Evolutionary conservation across 495 filamentous ascomycete genomes (phyloP), one percentile per base, ranked within the genome.

Genomic region (Daldinia caldariorum): DNA sequence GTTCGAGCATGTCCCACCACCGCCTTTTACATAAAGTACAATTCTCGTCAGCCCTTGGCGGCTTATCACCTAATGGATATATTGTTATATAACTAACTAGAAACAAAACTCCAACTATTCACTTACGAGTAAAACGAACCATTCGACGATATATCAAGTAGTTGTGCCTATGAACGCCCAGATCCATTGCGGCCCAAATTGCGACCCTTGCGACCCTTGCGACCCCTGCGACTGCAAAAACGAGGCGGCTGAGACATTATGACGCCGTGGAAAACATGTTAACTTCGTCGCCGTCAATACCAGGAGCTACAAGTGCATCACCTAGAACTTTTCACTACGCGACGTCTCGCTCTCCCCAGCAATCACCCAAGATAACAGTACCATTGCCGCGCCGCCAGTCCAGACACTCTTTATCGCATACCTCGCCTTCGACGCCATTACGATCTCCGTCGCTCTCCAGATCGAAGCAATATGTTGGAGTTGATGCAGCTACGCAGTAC

Each of bases 401-500:
- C 75, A 76, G 75, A 74, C 77, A 70, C 41, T 74, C 80, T 61
- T 51, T 70, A 38, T 79, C 77, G 45, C 67, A 68, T 60, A 79
- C 80, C 60, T 78, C 82, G 29, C 71, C 75, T 29, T 63, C 79
- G 22, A 69, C 73, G 34, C 61, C 77, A 56, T 70, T 77, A 66
- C 73, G 76, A 54, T 80, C 80, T 39, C 79, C 80, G 4, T 74
- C 75, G 32, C 72, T 71, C 51, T 39, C 78, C 55, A 77, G 67
- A 61, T 74, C 81, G 39, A 79, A 76, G 60, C 78, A 79, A 77
- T 83, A 83, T 81, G 82, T 82, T 74, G 81, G 72, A 67, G 80
- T 82, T 71, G 85, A 88, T 74, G 83, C 86, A 55, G 83, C 83
- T 63, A 87, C 85, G 47, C 85, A 87, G 74, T 87, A 85, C 67